Percentiles rank a stretch among this genome's conserved stretches.
Evolutionary conservation across 805 yeast species (phyloP).

Genomic region (Wickerhamomyces mucosus): DNA sequence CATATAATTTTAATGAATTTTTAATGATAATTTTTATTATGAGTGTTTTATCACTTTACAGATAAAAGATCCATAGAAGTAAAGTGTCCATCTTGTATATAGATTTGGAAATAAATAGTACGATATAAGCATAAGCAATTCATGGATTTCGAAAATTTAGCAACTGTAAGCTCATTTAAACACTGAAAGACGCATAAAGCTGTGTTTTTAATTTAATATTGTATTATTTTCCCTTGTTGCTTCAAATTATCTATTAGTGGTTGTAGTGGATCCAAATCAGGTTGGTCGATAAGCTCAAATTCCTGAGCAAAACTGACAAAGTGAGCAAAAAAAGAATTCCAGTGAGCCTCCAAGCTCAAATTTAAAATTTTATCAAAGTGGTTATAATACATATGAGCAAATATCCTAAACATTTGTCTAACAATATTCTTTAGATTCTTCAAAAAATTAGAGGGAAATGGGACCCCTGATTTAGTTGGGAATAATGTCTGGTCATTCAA

Average conservation of each 20-base stretch:
- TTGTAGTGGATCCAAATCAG: conserved; percentile 70
- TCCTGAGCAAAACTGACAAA: conserved; percentile 81
- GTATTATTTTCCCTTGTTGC: conserved; percentile 84
- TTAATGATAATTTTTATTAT: too few relatives aligned
- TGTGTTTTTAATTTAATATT: too few relatives aligned
- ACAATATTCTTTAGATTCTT: conserved; percentile 80
- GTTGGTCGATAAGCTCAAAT: conserved; percentile 68
- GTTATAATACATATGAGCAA: conserved; percentile 90
- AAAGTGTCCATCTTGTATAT: too few relatives aligned
- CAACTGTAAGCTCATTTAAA: too few relatives aligned
- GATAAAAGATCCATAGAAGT: too few relatives aligned
- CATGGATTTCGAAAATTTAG: too few relatives aligned
- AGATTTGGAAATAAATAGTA: too few relatives aligned
- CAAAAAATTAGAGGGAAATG: conserved; percentile 80
- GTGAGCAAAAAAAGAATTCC: conserved; percentile 96
- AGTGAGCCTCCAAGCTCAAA: conserved; percentile 87
- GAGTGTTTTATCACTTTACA: too few relatives aligned
- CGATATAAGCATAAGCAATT: too few relatives aligned
- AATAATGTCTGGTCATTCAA: conserved; percentile 83
- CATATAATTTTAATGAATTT: too few relatives aligned
- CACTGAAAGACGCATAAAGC: too few relatives aligned
- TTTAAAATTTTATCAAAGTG: conserved; percentile 94
- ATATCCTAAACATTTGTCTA: conserved; percentile 88
- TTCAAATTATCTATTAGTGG: conserved; percentile 75
- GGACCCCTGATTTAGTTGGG: conserved; percentile 82